Evolutionary conservation across 139 green algal species (phyloP), one percentile per base, ranked within the genome.

Genomic region (Ostreobium quekettii): DNA sequence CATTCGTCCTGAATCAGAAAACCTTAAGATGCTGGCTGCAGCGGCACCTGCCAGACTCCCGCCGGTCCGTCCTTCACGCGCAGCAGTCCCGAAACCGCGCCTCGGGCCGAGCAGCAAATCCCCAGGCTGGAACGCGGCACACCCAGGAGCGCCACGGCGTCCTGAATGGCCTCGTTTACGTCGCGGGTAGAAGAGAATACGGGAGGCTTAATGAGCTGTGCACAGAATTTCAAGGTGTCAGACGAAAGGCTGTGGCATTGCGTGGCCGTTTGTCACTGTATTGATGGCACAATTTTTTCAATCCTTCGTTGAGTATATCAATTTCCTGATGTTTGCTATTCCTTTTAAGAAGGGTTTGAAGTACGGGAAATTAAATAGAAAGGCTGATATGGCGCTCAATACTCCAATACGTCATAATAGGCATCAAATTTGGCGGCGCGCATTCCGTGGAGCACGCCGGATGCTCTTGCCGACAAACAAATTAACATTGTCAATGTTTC

Each of bases 1-100:
- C n/a, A n/a, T n/a, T n/a, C n/a, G n/a, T n/a, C n/a, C n/a, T n/a
- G n/a, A n/a, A n/a, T n/a, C n/a, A n/a, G n/a, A n/a, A n/a, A n/a
- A n/a, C n/a, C n/a, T n/a, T n/a, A n/a, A n/a, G n/a, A n/a, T n/a
- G n/a, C n/a, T n/a, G n/a, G n/a, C n/a, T n/a, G n/a, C n/a, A n/a
- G n/a, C n/a, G n/a, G n/a, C 29, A 67, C 68, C 53, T 61, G 24
- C 78, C 76, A 87, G 0, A 66, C 62, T 3, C 64, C 67, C 2
- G 60, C 68, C 0, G 72, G 57, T 24, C 64, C 38, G 35, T 76
- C 71, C 28, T 80, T 80, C 7, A 95, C 65, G 31, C 63, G 11
- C 48, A 93, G 67, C 26, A 59, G 58, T 1, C 87, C 87, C 15
- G 62, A 49, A 24, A 95, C 86, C 35, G 83, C 65, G 3, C 87